These are phyloP conservation scores for Phlebiopsis flavidoalba DNA, from an alignment of 768 basidiomycete genomes.

Conservation along the genomic window DNA sequence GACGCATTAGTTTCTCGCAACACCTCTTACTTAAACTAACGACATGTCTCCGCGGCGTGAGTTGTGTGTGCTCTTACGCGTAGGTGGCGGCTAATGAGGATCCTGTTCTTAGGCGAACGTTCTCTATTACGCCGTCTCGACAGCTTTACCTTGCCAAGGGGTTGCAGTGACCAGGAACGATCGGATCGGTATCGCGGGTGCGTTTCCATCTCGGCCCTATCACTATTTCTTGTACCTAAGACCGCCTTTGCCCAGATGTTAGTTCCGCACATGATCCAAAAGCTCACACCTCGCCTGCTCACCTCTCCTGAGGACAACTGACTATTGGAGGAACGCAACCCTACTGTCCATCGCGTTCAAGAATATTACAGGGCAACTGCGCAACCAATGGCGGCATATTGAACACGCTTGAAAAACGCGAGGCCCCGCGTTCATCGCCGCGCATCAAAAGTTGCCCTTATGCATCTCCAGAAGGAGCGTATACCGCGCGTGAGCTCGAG, in stretches of 20 bases:
- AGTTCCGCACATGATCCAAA: conserved; percentile 74
- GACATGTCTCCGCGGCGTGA: conserved; percentile 1
- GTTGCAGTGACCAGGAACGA: conserved; percentile 84
- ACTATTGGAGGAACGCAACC: conserved; percentile 84
- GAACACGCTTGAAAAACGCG: conserved; percentile 72
- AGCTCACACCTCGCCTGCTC: too few species aligned
- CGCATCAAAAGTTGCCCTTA: conserved; percentile 61
- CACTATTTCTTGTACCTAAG: not conserved
- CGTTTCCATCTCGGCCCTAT: conserved; percentile 11
- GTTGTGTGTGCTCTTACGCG: not conserved
- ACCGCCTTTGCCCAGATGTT: conserved; percentile 48
- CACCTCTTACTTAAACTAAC: not conserved
- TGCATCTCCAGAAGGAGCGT: conserved; percentile 65
- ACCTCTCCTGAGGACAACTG: conserved; percentile 62
- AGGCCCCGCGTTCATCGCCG: conserved; percentile 43
- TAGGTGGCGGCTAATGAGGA: not conserved
- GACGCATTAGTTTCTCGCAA: not conserved
- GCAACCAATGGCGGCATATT: conserved; percentile 81
- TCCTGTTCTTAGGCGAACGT: conserved; percentile 6
- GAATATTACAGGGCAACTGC: conserved; percentile 79
- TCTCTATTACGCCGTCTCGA: conserved; percentile 28
- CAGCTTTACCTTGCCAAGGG: conserved; percentile 63
- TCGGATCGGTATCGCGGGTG: conserved; percentile 88
- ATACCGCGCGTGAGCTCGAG: conserved; percentile 76
- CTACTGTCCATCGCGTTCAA: conserved; percentile 88